phyloP scores from a whole-genome alignment of 73 alveolate species.

The Tetrahymena elliotti region DNA sequence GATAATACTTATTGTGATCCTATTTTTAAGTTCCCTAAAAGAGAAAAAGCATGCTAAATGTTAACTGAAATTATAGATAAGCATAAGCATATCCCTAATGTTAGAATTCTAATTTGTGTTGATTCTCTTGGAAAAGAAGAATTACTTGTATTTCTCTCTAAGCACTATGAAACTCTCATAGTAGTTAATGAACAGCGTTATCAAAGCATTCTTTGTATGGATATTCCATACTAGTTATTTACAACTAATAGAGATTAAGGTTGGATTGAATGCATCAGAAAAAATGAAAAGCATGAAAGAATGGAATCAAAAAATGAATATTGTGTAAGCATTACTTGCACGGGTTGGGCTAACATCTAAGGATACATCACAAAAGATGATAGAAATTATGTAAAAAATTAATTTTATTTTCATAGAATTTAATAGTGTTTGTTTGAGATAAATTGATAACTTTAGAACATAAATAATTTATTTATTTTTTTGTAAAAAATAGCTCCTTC shows the following conservation, averaged over 20 bases:
- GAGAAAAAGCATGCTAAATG: conserved; percentile 43
- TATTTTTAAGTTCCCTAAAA: conserved; percentile 31
- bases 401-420: not conserved
- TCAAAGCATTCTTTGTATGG: conserved; percentile 11
- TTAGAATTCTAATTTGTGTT: conserved; percentile 33
- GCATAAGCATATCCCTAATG: conserved; percentile 2
- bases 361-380: conserved; percentile 32
- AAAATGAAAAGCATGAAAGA: conserved; percentile 3
- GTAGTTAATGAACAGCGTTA: conserved; percentile 36
- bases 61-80: conserved; percentile 31
- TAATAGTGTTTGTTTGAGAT: not conserved
- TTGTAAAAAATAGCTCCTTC: not conserved
- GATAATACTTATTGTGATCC: conserved; percentile 47
- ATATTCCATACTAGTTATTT: not conserved
- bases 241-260: conserved; percentile 16
- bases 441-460: not conserved
- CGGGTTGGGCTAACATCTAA: conserved; percentile 30
- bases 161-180: conserved; percentile 29
- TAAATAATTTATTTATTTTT: not conserved
- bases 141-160: conserved; percentile 26
- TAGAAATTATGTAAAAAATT: conserved; percentile 7
- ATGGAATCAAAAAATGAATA: not conserved
- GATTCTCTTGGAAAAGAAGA: conserved; percentile 44
- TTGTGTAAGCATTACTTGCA: not conserved
- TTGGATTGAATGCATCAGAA: conserved; percentile 38